Conservation (phyloP, 164 flowering plant species). For the Umbellularia californica region DNA sequence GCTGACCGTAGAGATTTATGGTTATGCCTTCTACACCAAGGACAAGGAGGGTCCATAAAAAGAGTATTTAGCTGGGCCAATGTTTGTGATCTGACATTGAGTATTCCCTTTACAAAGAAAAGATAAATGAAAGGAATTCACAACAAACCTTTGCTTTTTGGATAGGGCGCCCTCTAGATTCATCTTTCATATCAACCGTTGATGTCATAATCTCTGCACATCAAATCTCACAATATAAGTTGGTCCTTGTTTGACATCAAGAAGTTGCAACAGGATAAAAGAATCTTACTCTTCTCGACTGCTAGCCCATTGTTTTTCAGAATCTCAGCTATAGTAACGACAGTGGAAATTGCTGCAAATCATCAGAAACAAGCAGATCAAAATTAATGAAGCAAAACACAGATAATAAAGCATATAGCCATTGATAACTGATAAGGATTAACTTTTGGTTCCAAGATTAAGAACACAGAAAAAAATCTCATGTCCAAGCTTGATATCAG, state of each 20-base stretch:
- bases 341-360: conserved; percentile 43
- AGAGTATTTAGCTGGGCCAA: too few relatives aligned
- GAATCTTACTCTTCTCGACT: conserved; percentile 61
- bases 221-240: not conserved
- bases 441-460: not conserved
- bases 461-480: not conserved
- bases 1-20: too few relatives aligned
- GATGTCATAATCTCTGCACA: conserved; percentile 67
- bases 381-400: not conserved
- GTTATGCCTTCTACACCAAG: too few relatives aligned
- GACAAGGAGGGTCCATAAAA: too few relatives aligned
- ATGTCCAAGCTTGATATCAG: not conserved
- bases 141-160: conserved; percentile 68
- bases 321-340: conserved; percentile 44
- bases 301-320: conserved; percentile 48
- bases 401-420: not conserved
- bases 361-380: not conserved
- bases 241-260: not conserved
- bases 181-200: conserved; percentile 73
- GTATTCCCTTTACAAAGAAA: too few relatives aligned
- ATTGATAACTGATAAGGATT: not conserved
- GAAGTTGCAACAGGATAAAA: not conserved
- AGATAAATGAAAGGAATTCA: too few relatives aligned
- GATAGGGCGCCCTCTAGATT: conserved; percentile 53
- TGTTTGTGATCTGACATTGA: too few relatives aligned